Conservation (phyloP, 306 rosid species). For the Rubus parviflorus region DNA sequence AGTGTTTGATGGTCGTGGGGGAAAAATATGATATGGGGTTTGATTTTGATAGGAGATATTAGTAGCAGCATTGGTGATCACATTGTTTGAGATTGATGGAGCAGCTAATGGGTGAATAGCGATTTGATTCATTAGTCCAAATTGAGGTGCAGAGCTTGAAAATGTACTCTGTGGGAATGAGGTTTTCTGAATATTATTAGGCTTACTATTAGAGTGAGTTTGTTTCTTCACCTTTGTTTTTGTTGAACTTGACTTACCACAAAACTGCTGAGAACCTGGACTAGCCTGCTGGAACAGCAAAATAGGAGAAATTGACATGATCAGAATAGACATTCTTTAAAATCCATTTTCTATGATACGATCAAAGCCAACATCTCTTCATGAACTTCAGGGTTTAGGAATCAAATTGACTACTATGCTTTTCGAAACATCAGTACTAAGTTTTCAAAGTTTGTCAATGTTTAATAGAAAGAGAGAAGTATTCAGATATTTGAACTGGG, state of each 20-base stretch:
- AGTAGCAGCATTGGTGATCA: slow-evolving; percentile 31
- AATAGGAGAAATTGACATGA: slow-evolving; percentile 18
- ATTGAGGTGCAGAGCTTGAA: slow-evolving; percentile 39
- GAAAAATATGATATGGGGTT: slow-evolving; percentile 40
- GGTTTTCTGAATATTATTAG: slow-evolving; percentile 27
- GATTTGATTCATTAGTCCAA: slow-evolving; percentile 50
- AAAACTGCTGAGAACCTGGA: slow-evolving; percentile 37
- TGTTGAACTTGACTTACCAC: slow-evolving; percentile 31
- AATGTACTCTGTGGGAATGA: slow-evolving; percentile 27
- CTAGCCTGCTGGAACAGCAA: slow-evolving; percentile 41
- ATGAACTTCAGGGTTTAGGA: neutral
- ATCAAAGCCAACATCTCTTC: neutral
- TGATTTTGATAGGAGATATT: slow-evolving; percentile 32
- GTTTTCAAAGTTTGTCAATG: neutral
- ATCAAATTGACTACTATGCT: neutral
- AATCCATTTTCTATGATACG: neutral
- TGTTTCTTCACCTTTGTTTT: slow-evolving; percentile 59
- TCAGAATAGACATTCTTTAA: neutral
- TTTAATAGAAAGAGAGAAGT: neutral
- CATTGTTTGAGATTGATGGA: slow-evolving; percentile 31
- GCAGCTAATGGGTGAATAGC: slow-evolving; percentile 40
- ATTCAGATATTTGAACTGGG: slow-evolving; percentile 14
- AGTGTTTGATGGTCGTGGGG: slow-evolving; percentile 49
- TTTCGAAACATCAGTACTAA: neutral
- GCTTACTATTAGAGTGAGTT: slow-evolving; percentile 29